Conservation (phyloP, 176 grass and related monocot genomes). For the Oryza longistaminata region DNA sequence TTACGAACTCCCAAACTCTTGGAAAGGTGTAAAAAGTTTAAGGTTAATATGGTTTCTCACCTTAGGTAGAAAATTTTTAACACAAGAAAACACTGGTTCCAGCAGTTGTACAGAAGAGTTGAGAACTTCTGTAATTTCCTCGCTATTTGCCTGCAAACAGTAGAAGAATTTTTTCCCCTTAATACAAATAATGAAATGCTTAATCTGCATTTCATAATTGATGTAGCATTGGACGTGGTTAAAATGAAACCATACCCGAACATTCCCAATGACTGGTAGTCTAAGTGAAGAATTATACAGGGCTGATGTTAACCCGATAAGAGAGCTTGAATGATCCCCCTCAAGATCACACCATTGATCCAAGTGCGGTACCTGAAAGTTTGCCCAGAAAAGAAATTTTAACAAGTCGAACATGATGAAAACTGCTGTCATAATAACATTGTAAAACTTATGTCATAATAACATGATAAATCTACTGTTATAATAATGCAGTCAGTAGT, state of each 20-base stretch:
- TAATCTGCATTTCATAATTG: not conserved
- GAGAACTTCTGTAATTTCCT: slow-evolving; percentile 66
- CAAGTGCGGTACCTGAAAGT: slow-evolving; percentile 57
- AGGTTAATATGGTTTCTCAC: slow-evolving; percentile 38
- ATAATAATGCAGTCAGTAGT: not conserved
- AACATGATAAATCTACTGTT: not conserved
- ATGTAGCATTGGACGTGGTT: not conserved
- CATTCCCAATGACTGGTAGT: slow-evolving; percentile 57
- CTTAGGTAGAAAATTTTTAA: slow-evolving; percentile 57
- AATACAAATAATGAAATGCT: not conserved
- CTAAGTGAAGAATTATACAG: slow-evolving; percentile 65
- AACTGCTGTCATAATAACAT: not conserved
- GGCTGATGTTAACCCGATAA: slow-evolving; percentile 57
- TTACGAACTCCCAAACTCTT: too few species aligned
- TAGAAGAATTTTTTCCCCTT: not conserved
- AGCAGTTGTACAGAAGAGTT: slow-evolving; percentile 49
- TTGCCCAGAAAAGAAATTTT: not conserved
- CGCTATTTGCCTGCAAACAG: slow-evolving; percentile 53
- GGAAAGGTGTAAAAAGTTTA: too few species aligned
- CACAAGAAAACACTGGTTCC: slow-evolving; percentile 46
- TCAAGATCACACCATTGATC: slow-evolving; percentile 55
- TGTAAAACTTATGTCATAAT: not conserved
- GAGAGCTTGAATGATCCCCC: slow-evolving; percentile 58
- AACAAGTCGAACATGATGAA: not conserved
- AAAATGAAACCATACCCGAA: slow-evolving; percentile 49